These are phyloP conservation scores for Favolaschia claudopus DNA, from an alignment of 768 basidiomycete genomes.

Conservation along the genomic window DNA sequence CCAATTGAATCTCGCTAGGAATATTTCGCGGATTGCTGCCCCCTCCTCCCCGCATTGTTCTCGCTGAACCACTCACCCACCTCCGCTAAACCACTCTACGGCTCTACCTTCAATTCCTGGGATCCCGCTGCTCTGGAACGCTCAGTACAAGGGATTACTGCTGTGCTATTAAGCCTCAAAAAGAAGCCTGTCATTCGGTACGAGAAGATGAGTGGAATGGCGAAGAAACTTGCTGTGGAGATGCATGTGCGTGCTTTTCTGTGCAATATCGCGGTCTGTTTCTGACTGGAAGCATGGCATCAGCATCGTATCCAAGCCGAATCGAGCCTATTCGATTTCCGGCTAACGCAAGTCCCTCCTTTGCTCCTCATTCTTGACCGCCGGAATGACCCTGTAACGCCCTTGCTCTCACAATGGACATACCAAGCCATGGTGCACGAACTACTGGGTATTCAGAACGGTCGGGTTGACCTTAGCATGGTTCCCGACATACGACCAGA, in stretches of 20 bases:
- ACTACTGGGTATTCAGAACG: conserved; percentile 91
- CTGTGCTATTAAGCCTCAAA: conserved; percentile 91
- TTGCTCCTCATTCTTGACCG: conserved; percentile 92
- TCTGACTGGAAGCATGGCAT: conserved; percentile 11
- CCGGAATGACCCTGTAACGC: conserved; percentile 96
- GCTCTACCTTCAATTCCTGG: conserved; percentile 77
- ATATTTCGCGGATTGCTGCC: conserved; percentile 96
- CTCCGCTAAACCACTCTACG: conserved; percentile 70
- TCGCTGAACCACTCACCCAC: conserved; percentile 83
- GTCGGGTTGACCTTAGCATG: conserved; percentile 82
- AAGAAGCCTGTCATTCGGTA: conserved; percentile 96
- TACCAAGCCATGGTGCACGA: conserved; percentile 99
- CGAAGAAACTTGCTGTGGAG: conserved; percentile 87
- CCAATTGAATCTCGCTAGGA: conserved; percentile 60
- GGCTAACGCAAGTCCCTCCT: conserved; percentile 87
- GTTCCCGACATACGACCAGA: conserved; percentile 91
- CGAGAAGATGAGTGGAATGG: conserved; percentile 92
- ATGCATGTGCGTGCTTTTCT: conserved; percentile 66
- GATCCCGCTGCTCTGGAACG: conserved; percentile 75
- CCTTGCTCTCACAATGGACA: conserved; percentile 96
- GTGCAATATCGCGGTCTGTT: not conserved
- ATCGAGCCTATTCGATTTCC: conserved; percentile 89
- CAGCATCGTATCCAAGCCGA: conserved; percentile 86
- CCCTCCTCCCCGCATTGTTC: conserved; percentile 86
- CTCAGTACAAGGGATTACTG: conserved; percentile 81